These are phyloP conservation scores for Pseudonitzschia delicatissima DNA, from an alignment of 108 stramenopile species.

Conservation along the genomic window DNA sequence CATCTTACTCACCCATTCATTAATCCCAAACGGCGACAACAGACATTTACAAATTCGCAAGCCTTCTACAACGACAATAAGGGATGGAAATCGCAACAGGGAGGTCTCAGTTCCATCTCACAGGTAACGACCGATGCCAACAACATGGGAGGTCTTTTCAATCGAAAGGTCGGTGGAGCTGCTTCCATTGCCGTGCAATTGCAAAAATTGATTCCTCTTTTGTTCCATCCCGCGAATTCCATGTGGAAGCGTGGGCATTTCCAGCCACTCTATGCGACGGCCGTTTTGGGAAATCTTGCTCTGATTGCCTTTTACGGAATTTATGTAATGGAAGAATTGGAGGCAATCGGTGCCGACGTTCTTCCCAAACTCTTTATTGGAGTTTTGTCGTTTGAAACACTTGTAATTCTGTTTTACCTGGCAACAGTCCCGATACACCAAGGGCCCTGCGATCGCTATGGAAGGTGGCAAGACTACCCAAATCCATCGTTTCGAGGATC, in stretches of 20 bases:
- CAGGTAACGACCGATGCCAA: slow-evolving; percentile 78
- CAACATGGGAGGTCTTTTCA: slow-evolving; percentile 87
- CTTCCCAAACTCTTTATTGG: slow-evolving; percentile 46
- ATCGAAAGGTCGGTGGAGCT: slow-evolving; percentile 78
- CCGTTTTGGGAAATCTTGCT: slow-evolving; percentile 58
- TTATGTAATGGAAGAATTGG: slow-evolving; percentile 49
- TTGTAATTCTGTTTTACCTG: slow-evolving; percentile 53
- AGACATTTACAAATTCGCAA: slow-evolving; percentile 78
- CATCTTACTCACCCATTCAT: not conserved
- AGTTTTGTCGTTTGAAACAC: slow-evolving; percentile 59
- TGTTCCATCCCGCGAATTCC: slow-evolving; percentile 72
- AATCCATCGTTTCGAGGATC: slow-evolving; percentile 65
- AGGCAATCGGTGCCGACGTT: slow-evolving; percentile 49
- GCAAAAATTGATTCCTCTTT: slow-evolving; percentile 71
- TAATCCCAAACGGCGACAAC: not conserved
- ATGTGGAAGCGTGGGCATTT: slow-evolving; percentile 80
- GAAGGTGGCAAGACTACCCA: slow-evolving; percentile 54
- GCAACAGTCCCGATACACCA: slow-evolving; percentile 25
- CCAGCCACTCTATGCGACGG: slow-evolving; percentile 48
- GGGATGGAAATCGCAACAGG: slow-evolving; percentile 85
- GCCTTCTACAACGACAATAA: slow-evolving; percentile 68
- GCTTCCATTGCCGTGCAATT: slow-evolving; percentile 68
- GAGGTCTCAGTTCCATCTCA: slow-evolving; percentile 74
- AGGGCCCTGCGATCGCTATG: slow-evolving; percentile 36
- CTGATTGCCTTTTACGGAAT: slow-evolving; percentile 50